These are phyloP conservation scores for Pelagomonas calceolata DNA, from an alignment of 108 stramenopile genomes.

Conservation along the genomic window DNA sequence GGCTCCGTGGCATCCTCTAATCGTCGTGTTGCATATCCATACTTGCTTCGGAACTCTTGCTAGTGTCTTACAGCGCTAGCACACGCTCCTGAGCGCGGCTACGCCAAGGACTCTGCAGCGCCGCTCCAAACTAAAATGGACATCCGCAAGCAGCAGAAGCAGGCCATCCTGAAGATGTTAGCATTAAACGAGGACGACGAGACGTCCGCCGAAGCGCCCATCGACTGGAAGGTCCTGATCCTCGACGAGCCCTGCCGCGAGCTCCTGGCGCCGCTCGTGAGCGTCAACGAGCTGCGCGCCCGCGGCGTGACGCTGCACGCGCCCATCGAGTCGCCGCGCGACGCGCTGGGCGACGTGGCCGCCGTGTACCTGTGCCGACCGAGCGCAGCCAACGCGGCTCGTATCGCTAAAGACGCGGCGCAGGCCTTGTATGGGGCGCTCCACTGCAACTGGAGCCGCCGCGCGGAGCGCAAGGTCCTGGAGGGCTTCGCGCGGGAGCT, in stretches of 20 bases:
- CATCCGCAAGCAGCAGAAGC: constrained; percentile 4
- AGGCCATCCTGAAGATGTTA: constrained; percentile 9
- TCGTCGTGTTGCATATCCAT: no score
- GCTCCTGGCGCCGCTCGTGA: constrained; percentile 87
- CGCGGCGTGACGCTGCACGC: constrained; percentile 94
- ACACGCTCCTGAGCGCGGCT: no score
- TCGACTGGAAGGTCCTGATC: constrained; percentile 94
- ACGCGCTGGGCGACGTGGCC: constrained; percentile 89
- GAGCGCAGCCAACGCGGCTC: constrained; percentile 72
- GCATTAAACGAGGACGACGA: neutral
- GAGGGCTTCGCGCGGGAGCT: constrained; percentile 80
- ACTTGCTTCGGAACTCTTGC: no score
- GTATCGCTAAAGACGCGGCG: constrained; percentile 74
- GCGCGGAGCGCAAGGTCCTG: constrained; percentile 76
- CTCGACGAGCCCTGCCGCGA: constrained; percentile 84
- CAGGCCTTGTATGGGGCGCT: constrained; percentile 58
- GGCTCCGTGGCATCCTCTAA: no score
- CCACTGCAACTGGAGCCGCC: constrained; percentile 71
- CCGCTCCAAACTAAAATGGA: no score
- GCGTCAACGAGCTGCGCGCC: constrained; percentile 79
- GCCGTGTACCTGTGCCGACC: constrained; percentile 91
- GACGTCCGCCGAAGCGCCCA: constrained; percentile 10
- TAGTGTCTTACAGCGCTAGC: no score
- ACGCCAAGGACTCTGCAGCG: no score
- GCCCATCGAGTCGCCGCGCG: constrained; percentile 66